A percentile compares a stretch with the other conserved stretches of the same genome.
Conservation (phyloP, 225 moss, liverwort and hornwort genomes). For the Physcomitrellopsis africana region DNA sequence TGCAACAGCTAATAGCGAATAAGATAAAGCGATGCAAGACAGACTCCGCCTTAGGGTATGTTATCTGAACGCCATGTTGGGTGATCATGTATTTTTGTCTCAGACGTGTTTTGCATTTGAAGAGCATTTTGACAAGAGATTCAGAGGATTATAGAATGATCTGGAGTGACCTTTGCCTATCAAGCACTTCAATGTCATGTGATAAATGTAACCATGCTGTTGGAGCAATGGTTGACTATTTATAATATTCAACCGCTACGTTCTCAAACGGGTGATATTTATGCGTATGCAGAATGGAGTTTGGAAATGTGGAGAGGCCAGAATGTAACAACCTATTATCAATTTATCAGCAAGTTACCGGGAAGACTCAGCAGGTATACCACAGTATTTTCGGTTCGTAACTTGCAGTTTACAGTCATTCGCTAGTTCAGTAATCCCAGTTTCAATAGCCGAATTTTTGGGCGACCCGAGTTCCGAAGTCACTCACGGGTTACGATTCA, state of each 20-base stretch:
- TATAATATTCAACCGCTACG: background rate
- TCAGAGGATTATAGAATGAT: constrained; percentile 9
- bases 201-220: background rate
- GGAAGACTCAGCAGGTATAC: constrained; percentile 77
- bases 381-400: background rate
- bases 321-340: constrained; percentile 88
- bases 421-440: background rate
- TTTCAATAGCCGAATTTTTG: background rate
- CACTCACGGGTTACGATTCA: constrained; percentile 1
- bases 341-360: constrained; percentile 87
- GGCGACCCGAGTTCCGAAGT: background rate
- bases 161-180: background rate
- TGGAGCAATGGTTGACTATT: background rate
- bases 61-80: constrained; percentile 17
- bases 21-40: constrained; percentile 98
- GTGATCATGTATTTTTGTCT: background rate
- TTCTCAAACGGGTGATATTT: constrained; percentile 9
- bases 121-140: background rate
- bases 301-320: constrained; percentile 82
- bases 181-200: background rate
- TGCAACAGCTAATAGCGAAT: constrained; percentile 72
- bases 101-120: background rate
- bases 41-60: constrained; percentile 80
- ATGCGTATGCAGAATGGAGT: constrained; percentile 73
- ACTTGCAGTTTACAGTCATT: constrained; percentile 1